phyloP scores from a whole-genome alignment of 345 rosid genomes.

The Lumnitzera littorea region DNA sequence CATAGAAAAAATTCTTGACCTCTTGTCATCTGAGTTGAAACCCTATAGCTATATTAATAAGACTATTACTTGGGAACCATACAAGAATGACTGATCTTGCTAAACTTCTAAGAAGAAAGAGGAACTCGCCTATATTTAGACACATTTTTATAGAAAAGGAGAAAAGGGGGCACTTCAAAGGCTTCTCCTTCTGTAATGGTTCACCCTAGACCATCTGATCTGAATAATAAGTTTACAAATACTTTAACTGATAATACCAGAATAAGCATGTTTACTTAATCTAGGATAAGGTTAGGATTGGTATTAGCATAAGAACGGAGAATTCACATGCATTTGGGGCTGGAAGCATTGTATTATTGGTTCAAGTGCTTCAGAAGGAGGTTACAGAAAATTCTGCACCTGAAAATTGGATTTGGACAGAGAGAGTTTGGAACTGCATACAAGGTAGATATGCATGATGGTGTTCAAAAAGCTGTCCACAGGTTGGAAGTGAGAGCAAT shows the following conservation, averaged over 20 bases:
- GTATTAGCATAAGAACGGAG: conserved; percentile 23
- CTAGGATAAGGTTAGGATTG: conserved; percentile 23
- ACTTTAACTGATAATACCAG: conserved; percentile 16
- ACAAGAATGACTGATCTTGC: too few relatives aligned
- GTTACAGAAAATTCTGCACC: conserved; percentile 31
- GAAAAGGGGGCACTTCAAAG: conserved; percentile 14
- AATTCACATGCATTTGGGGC: conserved; percentile 22
- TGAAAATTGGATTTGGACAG: conserved; percentile 32
- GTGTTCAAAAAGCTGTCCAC: conserved; percentile 42
- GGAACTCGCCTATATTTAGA: too few relatives aligned
- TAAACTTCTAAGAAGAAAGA: too few relatives aligned
- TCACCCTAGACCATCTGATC: conserved; percentile 29
- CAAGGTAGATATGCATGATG: conserved; percentile 43
- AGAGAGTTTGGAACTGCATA: conserved; percentile 49
- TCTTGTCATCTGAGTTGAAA: conserved; percentile 34
- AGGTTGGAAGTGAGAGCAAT: conserved; percentile 38
- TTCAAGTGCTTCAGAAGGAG: conserved; percentile 44
- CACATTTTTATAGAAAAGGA: conserved; percentile 3
- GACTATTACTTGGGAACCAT: too few relatives aligned
- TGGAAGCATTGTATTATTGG: conserved; percentile 29
- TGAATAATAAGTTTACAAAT: conserved; percentile 19
- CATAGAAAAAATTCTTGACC: conserved; percentile 39
- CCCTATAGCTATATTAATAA: too few relatives aligned
- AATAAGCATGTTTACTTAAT: conserved; percentile 19
- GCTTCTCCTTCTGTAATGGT: conserved; percentile 20